These are phyloP conservation scores for Cicer pinnatifidum DNA, from an alignment of 306 rosid genomes.

Conservation along the genomic window DNA sequence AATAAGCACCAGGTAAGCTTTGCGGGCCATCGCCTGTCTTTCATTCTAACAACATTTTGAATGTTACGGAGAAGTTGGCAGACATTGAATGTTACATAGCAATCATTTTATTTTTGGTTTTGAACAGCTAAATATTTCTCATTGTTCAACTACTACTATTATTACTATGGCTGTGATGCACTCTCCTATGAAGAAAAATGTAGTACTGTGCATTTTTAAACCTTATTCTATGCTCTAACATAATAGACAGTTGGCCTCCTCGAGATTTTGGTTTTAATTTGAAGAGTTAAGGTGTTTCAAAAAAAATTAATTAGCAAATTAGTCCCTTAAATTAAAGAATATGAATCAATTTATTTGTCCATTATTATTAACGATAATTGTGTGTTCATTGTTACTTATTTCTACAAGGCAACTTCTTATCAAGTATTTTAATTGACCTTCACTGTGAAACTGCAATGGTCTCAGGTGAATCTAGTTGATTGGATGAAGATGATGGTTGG, in stretches of 20 bases:
- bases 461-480: constrained; percentile 85
- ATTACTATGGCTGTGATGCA: neutral
- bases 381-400: constrained; percentile 20
- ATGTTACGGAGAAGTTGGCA: constrained; percentile 21
- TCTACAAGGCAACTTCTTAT: constrained; percentile 17
- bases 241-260: constrained; percentile 1
- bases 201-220: constrained; percentile 8
- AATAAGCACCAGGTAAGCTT: constrained; percentile 11
- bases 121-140: constrained; percentile 12
- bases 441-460: constrained; percentile 39
- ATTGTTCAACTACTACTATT: neutral
- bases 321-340: no score
- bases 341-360: neutral
- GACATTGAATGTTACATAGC: neutral
- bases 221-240: constrained; percentile 25
- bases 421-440: constrained; percentile 21
- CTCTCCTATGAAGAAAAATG: neutral
- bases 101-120: neutral
- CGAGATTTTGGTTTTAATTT: neutral
- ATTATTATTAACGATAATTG: constrained; percentile 28
- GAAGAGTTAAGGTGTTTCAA: neutral
- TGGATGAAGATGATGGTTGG: constrained; percentile 98
- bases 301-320: no score
- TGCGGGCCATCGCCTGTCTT: constrained; percentile 22
- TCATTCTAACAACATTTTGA: constrained; percentile 31